A percentile compares a stretch with the other conserved stretches of the same genome.
Conservation (phyloP, 352 stramenopile genomes). For the Phytophthora pisi region DNA sequence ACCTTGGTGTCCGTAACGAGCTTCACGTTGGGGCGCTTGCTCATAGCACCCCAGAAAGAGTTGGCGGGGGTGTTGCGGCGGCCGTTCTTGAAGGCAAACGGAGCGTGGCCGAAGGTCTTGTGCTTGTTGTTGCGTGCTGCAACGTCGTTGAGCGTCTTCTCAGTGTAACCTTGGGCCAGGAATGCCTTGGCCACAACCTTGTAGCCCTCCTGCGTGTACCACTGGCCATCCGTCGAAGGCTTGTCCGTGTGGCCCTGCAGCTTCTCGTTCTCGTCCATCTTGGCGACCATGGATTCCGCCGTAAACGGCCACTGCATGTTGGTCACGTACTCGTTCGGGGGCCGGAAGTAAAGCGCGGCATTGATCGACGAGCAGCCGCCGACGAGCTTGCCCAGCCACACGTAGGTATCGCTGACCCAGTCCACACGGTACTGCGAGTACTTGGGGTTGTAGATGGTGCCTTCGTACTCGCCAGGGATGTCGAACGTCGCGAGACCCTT, state of each 20-base stretch:
- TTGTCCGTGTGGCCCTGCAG: slow-evolving; percentile 49
- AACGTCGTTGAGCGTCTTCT: slow-evolving; percentile 55
- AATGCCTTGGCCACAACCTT: slow-evolving; percentile 51
- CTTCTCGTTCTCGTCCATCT: slow-evolving; percentile 57
- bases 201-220: slow-evolving; percentile 65
- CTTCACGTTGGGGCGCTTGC: slow-evolving; percentile 54
- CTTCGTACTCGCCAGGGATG: slow-evolving; percentile 68
- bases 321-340: slow-evolving; percentile 54
- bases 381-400: slow-evolving; percentile 74
- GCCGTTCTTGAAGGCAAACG: slow-evolving; percentile 60
- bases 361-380: slow-evolving; percentile 84
- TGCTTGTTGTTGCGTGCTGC: slow-evolving; percentile 56
- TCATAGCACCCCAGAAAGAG: slow-evolving; percentile 55
- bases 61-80: slow-evolving; percentile 60
- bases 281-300: slow-evolving; percentile 54
- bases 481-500: slow-evolving; percentile 65
- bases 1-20: slow-evolving; percentile 56
- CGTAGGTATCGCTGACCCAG: slow-evolving; percentile 43
- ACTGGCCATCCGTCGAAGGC: slow-evolving; percentile 58
- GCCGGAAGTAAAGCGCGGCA: slow-evolving; percentile 78
- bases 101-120: slow-evolving; percentile 62
- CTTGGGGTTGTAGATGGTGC: slow-evolving; percentile 41
- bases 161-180: slow-evolving; percentile 39
- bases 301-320: slow-evolving; percentile 52
- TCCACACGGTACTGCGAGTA: slow-evolving; percentile 52